These are phyloP conservation scores for Bruguiera sexangula DNA, from an alignment of 345 rosid genomes.

Conservation along the genomic window DNA sequence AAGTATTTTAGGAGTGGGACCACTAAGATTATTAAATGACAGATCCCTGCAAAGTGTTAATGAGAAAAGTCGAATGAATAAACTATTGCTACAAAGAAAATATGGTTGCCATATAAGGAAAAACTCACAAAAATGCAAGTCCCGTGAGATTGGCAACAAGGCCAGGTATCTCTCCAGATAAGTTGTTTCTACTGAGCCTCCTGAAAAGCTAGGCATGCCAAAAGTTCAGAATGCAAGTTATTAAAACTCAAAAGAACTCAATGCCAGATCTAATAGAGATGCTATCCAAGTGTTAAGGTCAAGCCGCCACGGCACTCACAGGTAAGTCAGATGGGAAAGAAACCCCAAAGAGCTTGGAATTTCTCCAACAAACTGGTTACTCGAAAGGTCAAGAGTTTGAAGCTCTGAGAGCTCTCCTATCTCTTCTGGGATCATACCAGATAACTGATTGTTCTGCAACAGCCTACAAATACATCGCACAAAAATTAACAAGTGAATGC, in stretches of 20 bases:
- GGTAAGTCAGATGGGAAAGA: constrained; percentile 65
- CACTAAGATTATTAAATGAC: constrained; percentile 87
- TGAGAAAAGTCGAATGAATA: not conserved
- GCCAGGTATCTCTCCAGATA: constrained; percentile 74
- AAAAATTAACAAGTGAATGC: not conserved
- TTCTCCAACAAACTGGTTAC: constrained; percentile 66
- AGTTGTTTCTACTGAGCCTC: constrained; percentile 69
- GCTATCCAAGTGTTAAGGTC: constrained; percentile 9
- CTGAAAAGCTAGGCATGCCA: constrained; percentile 42
- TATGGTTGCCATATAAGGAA: constrained; percentile 6
- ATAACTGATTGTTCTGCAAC: constrained; percentile 60
- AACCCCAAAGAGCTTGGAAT: constrained; percentile 83
- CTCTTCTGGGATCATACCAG: constrained; percentile 67
- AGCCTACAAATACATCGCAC: constrained; percentile 34
- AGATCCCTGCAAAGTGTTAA: constrained; percentile 55
- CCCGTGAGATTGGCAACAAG: constrained; percentile 77
- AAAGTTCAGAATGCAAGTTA: constrained; percentile 22
- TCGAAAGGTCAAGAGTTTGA: constrained; percentile 82
- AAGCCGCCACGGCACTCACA: constrained; percentile 56
- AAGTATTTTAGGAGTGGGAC: constrained; percentile 76
- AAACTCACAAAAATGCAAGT: constrained; percentile 80
- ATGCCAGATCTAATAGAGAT: constrained; percentile 6
- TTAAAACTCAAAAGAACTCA: constrained; percentile 5
- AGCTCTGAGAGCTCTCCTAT: constrained; percentile 68
- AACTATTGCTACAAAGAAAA: not conserved